A percentile compares a stretch with the other conserved stretches of the same genome.
phyloP scores from a whole-genome alignment of 225 moss, liverwort and hornwort species.

The Pseudoscleropodium purum region DNA sequence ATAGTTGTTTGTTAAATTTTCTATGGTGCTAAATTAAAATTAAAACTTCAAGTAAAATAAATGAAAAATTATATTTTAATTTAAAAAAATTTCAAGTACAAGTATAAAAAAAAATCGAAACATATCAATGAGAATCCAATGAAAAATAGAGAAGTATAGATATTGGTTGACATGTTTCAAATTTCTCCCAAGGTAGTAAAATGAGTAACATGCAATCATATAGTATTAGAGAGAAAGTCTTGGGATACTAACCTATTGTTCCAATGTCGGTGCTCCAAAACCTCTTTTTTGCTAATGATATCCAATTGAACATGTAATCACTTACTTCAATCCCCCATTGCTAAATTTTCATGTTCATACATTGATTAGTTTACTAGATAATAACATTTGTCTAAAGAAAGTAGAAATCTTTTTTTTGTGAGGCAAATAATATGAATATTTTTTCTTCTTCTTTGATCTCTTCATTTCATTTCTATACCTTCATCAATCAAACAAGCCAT shows the following conservation, averaged over 20 bases:
- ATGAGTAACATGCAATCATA: background rate
- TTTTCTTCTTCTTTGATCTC: no score
- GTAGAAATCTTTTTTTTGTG: fast-evolving
- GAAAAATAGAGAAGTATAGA: background rate
- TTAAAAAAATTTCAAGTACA: no score
- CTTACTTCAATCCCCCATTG: background rate
- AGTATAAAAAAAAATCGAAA: no score
- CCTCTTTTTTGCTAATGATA: background rate
- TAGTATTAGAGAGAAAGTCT: background rate
- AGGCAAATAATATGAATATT: background rate
- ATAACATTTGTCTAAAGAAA: background rate
- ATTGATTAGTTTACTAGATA: background rate
- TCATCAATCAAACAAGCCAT: background rate
- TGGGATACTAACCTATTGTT: background rate
- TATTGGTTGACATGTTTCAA: background rate
- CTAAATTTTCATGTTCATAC: background rate
- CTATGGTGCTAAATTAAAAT: no score
- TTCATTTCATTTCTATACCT: background rate
- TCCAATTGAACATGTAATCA: background rate
- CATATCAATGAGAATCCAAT: no score
- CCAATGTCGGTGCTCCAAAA: fast-evolving
- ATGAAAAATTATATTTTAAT: no score
- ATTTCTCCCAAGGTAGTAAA: background rate
- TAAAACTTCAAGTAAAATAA: no score
- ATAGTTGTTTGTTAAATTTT: background rate